Conservation (phyloP, 139 green algal genomes). For the Astrephomene gubernaculifera region DNA sequence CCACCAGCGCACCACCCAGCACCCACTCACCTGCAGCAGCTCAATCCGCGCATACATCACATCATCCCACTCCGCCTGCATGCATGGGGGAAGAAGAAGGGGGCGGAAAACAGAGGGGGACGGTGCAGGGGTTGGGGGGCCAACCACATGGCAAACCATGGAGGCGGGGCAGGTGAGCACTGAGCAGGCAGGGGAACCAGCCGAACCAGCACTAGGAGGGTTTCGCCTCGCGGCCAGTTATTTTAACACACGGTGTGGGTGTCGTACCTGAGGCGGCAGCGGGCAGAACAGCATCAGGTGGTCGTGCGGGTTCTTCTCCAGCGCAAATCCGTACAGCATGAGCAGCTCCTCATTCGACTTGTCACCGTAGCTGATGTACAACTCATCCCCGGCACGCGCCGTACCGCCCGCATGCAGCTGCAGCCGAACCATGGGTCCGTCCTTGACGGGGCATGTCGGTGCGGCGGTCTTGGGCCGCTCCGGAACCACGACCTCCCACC, state of each 20-base stretch:
- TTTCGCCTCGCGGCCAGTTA: too few species aligned
- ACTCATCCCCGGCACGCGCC: conserved; percentile 61
- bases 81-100: neutral
- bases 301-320: conserved; percentile 74
- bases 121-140: too few species aligned
- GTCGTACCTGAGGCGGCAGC: conserved; percentile 53
- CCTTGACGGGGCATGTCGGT: too few species aligned
- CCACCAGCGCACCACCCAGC: too few species aligned
- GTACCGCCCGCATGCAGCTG: conserved; percentile 41
- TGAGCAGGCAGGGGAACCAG: too few species aligned
- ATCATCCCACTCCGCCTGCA: conserved; percentile 63
- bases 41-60: conserved; percentile 54
- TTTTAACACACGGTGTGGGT: too few species aligned
- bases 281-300: conserved; percentile 79
- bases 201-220: too few species aligned
- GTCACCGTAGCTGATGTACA: conserved; percentile 72
- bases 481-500: conserved; percentile 64
- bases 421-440: conserved; percentile 42
- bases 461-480: neutral
- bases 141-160: too few species aligned
- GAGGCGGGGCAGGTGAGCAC: too few species aligned
- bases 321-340: conserved; percentile 85
- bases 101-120: too few species aligned
- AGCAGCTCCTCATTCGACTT: conserved; percentile 90
- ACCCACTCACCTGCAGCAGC: conserved; percentile 57